Evolutionary conservation across 139 green algal genomes (phyloP), one percentile per base, ranked within the genome.

Genomic region (Edaphochlamys debaryana): DNA sequence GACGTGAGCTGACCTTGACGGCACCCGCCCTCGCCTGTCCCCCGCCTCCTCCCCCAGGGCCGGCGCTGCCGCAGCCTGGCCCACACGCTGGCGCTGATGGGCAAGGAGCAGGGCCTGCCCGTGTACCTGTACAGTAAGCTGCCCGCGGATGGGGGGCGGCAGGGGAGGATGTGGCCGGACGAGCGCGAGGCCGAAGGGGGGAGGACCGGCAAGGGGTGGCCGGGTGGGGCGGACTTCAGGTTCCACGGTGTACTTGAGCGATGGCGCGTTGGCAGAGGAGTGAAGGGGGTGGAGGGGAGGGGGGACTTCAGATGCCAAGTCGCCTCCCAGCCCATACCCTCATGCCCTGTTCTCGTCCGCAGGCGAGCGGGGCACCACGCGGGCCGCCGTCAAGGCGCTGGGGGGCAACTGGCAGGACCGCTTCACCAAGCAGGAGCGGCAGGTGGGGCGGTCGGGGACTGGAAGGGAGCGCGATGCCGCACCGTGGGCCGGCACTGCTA

Each of bases 41-140:
- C 8, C 32, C 30, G 5, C 62, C 19, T 25, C 15, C 38, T 8
- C 2, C 7, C 25, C 22, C 77, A 84, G 78, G 78, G 78, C 0
- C 30, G 1, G 0, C 30, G 50, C 8, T 84, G 78, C 22, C 64
- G 78, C 37, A 67, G 32, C 50, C 37, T 84, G 17, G 78, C 78
- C 29, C 78, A 84, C 66, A 76, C 64, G 36, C 37, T 84, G 48
- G 64, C 66, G 37, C 34, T 84, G 48, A n/a, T 84, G 27, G 66
- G 36, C 36, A 71, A 63, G 36, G 50, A 84, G 52, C 34, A 68
- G 34, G 66, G 29, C 36, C 20, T 84, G n/a, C 25, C 66, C 1
- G 78, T 84, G 27, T 77, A 66, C 27, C 50, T 84, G 1, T 84
- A 77, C 34, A 48, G 78, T 84, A n/a, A n/a, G n/a, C n/a, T n/a